A percentile compares a stretch with the other conserved stretches of the same genome.
phyloP scores from a whole-genome alignment of 352 stramenopile species.

The Blastocystis hominis region DNA sequence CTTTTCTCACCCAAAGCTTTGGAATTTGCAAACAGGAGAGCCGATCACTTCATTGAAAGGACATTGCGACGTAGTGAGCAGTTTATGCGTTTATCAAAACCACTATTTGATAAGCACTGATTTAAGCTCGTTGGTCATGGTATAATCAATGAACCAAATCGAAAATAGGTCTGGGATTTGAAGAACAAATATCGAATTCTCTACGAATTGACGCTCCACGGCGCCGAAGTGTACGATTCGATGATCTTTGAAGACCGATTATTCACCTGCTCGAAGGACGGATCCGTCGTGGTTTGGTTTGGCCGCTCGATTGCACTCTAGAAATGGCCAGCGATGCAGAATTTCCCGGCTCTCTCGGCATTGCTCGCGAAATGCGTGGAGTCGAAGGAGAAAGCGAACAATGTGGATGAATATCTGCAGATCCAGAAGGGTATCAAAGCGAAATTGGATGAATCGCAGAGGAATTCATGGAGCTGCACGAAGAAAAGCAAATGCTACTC shows the following conservation, averaged over 20 bases:
- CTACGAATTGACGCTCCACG: constrained; percentile 13
- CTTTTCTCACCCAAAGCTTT: background rate
- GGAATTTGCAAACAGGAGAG: background rate
- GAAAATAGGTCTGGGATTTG: background rate
- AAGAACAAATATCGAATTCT: background rate
- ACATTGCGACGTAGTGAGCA: constrained; percentile 5
- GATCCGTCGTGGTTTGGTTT: background rate
- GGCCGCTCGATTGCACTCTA: background rate
- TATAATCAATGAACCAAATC: background rate
- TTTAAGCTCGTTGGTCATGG: background rate
- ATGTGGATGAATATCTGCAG: background rate
- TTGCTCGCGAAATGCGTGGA: background rate
- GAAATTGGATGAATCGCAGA: background rate
- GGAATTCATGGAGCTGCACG: background rate
- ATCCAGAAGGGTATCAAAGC: background rate
- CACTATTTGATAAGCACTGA: background rate
- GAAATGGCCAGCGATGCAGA: background rate
- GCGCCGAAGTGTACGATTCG: background rate
- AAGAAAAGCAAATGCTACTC: background rate
- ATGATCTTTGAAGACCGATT: background rate
- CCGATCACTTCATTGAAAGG: background rate
- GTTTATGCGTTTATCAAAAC: background rate
- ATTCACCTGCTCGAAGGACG: background rate
- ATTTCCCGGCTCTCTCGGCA: background rate
- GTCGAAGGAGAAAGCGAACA: background rate